Evolutionary conservation across 2,329 filamentous ascomycete species (phyloP).

Genomic region (Xylariaceae sp.): DNA sequence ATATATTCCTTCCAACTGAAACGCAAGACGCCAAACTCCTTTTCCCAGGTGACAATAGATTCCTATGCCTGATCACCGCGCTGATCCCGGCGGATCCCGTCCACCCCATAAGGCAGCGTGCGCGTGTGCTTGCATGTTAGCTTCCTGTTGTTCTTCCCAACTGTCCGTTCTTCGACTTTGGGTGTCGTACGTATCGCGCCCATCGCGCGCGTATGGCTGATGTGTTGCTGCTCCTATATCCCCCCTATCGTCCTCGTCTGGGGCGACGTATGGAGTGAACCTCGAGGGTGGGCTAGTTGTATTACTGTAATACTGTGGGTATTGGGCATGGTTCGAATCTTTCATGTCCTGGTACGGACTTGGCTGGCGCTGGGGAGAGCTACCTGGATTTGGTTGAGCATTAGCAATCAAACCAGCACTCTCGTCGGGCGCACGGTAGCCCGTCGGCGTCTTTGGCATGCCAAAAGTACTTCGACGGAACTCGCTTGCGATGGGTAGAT

Average conservation of each 20-base stretch:
- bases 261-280: slow-evolving; percentile 4
- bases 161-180: slow-evolving; percentile 13
- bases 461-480: slow-evolving; percentile 32
- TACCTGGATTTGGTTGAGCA: slow-evolving; percentile 29
- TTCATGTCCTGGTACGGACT: slow-evolving; percentile 16
- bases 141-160: slow-evolving; percentile 10
- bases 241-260: slow-evolving; percentile 21
- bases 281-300: neutral
- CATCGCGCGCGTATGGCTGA: slow-evolving; percentile 12
- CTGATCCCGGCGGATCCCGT: slow-evolving; percentile 4
- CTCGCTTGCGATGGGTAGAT: slow-evolving; percentile 34
- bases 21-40: neutral
- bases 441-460: slow-evolving; percentile 13
- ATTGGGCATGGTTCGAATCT: slow-evolving; percentile 6
- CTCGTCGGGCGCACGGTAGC: slow-evolving; percentile 30
- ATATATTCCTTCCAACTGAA: neutral
- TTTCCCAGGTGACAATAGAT: neutral
- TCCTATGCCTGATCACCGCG: slow-evolving; percentile 4
- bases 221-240: slow-evolving; percentile 17
- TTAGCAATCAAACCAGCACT: slow-evolving; percentile 40
- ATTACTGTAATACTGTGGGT: slow-evolving; percentile 8
- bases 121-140: slow-evolving; percentile 12
- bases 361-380: slow-evolving; percentile 7
- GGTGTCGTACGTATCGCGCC: slow-evolving; percentile 8
- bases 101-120: slow-evolving; percentile 31